A percentile compares a stretch with the other conserved stretches of the same genome.
Conservation (phyloP, 108 stramenopile genomes). For the Chaetoceros muelleri region DNA sequence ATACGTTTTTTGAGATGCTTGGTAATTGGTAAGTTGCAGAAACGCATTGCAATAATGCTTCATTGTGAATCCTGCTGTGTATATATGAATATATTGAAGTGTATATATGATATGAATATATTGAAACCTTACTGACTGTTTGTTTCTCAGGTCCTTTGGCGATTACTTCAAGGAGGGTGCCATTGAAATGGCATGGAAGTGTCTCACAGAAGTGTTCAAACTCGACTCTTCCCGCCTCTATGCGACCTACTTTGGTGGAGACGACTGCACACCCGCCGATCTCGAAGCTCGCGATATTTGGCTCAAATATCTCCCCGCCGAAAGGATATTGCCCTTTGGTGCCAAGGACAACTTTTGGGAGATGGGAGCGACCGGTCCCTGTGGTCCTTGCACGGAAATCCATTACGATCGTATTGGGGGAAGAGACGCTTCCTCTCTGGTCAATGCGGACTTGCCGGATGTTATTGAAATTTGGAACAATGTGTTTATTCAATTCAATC, state of each 20-base stretch:
- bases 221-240: slow-evolving; percentile 82
- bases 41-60: neutral
- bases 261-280: slow-evolving; percentile 82
- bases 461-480: slow-evolving; percentile 98
- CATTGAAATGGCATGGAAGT: slow-evolving; percentile 94
- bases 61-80: no score
- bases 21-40: slow-evolving; percentile 75
- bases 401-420: slow-evolving; percentile 98
- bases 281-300: slow-evolving; percentile 86
- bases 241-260: slow-evolving; percentile 98
- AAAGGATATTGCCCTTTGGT: slow-evolving; percentile 90
- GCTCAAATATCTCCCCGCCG: slow-evolving; percentile 85
- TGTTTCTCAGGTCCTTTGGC: slow-evolving; percentile 97
- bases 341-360: slow-evolving; percentile 99
- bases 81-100: no score
- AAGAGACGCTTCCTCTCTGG: slow-evolving; percentile 88
- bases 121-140: no score
- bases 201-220: slow-evolving; percentile 84
- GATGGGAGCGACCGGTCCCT: slow-evolving; percentile 99
- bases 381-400: slow-evolving; percentile 98
- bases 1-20: slow-evolving; percentile 99
- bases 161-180: slow-evolving; percentile 98
- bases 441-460: slow-evolving; percentile 94
- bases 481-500: slow-evolving; percentile 99
- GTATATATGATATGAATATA: no score